A percentile compares a stretch with the other conserved stretches of the same genome.
phyloP scores from a whole-genome alignment of 305 asterid genomes.

The Fraxinus greggii region DNA sequence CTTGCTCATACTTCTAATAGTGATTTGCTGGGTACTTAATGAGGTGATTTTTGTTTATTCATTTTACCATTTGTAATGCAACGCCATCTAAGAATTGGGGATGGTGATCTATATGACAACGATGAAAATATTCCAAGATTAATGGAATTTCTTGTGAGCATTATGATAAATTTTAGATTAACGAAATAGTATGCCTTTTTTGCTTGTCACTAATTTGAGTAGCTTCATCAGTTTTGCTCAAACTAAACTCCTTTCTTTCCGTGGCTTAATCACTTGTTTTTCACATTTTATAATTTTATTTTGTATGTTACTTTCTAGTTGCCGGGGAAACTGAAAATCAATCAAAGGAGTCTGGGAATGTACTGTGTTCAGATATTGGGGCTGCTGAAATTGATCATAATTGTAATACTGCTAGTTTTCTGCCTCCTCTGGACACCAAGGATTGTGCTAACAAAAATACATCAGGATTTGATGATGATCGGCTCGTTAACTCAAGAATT shows the following conservation, averaged over 20 bases:
- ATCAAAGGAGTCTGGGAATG: constrained; percentile 28
- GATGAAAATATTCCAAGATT: not conserved
- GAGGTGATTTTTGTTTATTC: not conserved
- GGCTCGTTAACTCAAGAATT: constrained; percentile 23
- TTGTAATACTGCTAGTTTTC: constrained; percentile 26
- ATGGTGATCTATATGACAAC: not conserved
- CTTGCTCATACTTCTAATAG: not conserved
- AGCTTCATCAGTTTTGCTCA: not conserved
- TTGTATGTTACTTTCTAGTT: constrained; percentile 24
- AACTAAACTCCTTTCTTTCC: not conserved
- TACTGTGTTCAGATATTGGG: constrained; percentile 11
- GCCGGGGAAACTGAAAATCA: constrained; percentile 17
- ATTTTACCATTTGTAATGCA: not conserved
- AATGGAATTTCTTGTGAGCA: not conserved
- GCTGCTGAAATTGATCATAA: constrained; percentile 22
- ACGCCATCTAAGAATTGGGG: not conserved
- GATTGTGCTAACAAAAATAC: constrained; percentile 24
- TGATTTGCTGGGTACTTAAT: not conserved
- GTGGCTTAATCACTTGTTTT: not conserved
- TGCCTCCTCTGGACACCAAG: constrained; percentile 30
- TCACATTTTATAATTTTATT: not conserved
- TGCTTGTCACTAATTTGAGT: not conserved
- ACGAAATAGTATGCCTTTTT: not conserved
- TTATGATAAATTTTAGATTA: too few relatives aligned
- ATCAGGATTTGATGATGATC: constrained; percentile 27